Conservation (phyloP, 805 yeast genomes). For the Candida sanyiensis region DNA sequence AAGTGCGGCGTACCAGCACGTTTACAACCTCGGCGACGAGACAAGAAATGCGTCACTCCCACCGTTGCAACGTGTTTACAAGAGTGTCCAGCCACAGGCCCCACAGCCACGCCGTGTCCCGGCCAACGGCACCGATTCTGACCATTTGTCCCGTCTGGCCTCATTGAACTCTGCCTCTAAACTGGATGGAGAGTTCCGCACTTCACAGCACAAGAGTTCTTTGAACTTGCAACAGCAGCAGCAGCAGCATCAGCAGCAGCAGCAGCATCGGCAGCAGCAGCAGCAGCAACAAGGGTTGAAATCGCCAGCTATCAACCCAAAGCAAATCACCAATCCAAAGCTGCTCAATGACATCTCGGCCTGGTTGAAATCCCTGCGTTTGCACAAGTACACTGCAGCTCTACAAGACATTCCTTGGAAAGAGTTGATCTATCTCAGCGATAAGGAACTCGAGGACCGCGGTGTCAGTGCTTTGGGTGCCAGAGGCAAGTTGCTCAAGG, state of each 20-base stretch:
- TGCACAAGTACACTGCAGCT: constrained; percentile 91
- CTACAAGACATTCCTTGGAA: constrained; percentile 73
- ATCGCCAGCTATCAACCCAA: constrained; percentile 43
- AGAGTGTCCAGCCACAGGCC: constrained; percentile 2
- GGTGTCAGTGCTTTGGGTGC: constrained; percentile 97
- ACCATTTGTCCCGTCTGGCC: constrained; percentile 18
- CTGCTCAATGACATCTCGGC: constrained; percentile 75
- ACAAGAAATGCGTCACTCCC: constrained; percentile 21
- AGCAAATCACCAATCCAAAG: constrained; percentile 46
- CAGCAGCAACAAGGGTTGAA: constrained; percentile 28
- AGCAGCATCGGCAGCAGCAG: too few species aligned
- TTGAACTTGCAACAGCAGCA: too few species aligned
- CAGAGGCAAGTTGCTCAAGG: constrained; percentile 84
- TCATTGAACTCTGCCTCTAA: constrained; percentile 20
- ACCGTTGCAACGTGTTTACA: constrained; percentile 23
- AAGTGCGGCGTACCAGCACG: constrained; percentile 4
- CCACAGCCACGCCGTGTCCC: constrained; percentile 5
- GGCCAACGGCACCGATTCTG: constrained; percentile 5
- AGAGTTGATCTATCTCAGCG: constrained; percentile 65
- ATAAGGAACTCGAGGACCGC: constrained; percentile 59
- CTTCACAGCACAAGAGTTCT: constrained; percentile 11
- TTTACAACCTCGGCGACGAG: constrained; percentile 5
- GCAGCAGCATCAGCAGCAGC: too few species aligned
- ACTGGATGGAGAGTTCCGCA: constrained; percentile 12
- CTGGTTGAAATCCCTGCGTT: constrained; percentile 84